Conservation (phyloP, 352 stramenopile genomes). For the Pythium volutum region DNA sequence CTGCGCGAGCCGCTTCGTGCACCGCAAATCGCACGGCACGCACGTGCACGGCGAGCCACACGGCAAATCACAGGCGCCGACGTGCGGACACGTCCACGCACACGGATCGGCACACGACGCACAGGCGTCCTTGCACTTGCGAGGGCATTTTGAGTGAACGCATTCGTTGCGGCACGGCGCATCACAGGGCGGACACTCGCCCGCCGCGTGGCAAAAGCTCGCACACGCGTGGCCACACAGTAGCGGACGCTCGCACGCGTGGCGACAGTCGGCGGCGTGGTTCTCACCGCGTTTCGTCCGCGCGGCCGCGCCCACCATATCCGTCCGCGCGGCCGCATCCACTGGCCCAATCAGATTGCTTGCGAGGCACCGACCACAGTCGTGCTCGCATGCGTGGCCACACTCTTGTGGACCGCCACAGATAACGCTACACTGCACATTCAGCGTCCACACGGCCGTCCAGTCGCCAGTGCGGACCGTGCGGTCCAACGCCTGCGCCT, state of each 20-base stretch:
- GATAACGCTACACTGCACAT: slow-evolving; percentile 26
- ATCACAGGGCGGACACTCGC: slow-evolving; percentile 52
- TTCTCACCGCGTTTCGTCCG: slow-evolving; percentile 28
- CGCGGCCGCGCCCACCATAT: slow-evolving; percentile 28
- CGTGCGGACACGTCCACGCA: slow-evolving; percentile 66
- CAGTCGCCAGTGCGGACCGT: slow-evolving; percentile 20
- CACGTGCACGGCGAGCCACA: slow-evolving; percentile 53
- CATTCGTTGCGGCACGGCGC: slow-evolving; percentile 50
- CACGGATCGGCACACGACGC: slow-evolving; percentile 70
- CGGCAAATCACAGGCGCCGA: slow-evolving; percentile 47
- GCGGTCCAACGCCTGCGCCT: background rate
- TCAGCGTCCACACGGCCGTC: slow-evolving; percentile 3
- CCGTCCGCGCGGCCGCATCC: slow-evolving; percentile 11
- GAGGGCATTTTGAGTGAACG: slow-evolving; percentile 55
- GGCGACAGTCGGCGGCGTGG: slow-evolving; percentile 36
- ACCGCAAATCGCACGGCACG: slow-evolving; percentile 46
- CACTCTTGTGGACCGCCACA: slow-evolving; percentile 25
- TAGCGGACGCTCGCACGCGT: slow-evolving; percentile 58
- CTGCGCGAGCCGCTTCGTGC: slow-evolving; percentile 32
- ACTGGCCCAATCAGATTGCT: slow-evolving; percentile 29
- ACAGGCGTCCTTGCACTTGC: slow-evolving; percentile 45
- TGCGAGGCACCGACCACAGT: slow-evolving; percentile 35
- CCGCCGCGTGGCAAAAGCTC: slow-evolving; percentile 47
- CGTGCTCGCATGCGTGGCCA: slow-evolving; percentile 36
- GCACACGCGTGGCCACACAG: slow-evolving; percentile 64